Evolutionary conservation across 495 filamentous ascomycete genomes (phyloP), one percentile per base, ranked within the genome.

Genomic region (Neurospora sp.): DNA sequence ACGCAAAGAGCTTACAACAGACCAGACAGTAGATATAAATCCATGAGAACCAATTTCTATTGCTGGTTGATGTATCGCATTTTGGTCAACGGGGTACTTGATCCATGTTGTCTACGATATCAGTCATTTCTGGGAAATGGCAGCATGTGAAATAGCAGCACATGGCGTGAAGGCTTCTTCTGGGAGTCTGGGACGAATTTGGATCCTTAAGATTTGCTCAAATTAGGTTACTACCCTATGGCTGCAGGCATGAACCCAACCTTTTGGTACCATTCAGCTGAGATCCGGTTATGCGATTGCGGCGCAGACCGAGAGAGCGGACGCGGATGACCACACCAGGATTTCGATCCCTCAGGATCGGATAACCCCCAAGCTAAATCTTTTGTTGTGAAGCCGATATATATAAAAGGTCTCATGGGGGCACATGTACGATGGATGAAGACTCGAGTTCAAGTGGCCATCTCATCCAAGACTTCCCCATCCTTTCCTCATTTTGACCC

Each of bases 21-120:
- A 68, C 61, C 22, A 68, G 61, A 68, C 38, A 68, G 61, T 4
- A 68, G 61, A 68, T 68, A 68, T 68, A 68, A 68, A 68, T 68
- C 61, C 20, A 68, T 68, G 61, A 68, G 61, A 68, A 68, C 61
- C 61, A 68, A 68, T 68, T 68, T 68, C 61, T 31, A 31, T 68
- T 68, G 61, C 27, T 68, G 27, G 27, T 68, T 68, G 27, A 68
- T 68, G 61, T 27, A 68, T 68, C 61, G 61, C 27, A 68, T 68
- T 68, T 38, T 38, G 37, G 37, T 38, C 37, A 38, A 38, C 7
- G 37, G 37, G 37, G 37, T 38, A 38, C 37, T 38, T 68, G 61
- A 68, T 68, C 61, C 20, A 68, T 68, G 27, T 20, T n/a, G 61
- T 68, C 61, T n/a, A 68, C 27, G 37, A 38, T 38, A 38, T 38